Percentiles rank a stretch among this genome's conserved stretches.
phyloP scores from a whole-genome alignment of 192 early-diverging fungal genomes.

The Thamnidium elegans region DNA sequence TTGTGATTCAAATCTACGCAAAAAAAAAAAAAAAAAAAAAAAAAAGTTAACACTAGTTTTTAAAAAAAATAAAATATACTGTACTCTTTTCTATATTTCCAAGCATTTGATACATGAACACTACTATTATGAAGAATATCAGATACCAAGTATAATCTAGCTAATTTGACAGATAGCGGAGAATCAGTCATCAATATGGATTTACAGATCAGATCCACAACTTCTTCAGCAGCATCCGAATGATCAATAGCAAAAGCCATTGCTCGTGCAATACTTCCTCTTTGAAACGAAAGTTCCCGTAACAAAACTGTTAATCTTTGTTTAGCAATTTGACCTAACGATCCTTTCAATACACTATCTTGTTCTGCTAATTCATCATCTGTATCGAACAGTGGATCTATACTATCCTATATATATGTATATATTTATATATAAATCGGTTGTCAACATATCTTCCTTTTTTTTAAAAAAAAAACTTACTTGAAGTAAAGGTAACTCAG shows the following conservation, averaged over 20 bases:
- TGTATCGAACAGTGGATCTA: conserved; percentile 35
- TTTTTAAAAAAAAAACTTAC: conserved; percentile 30
- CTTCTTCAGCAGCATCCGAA: conserved; percentile 77
- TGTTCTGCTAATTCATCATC: conserved; percentile 55
- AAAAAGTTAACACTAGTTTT: neutral
- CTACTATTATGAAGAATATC: conserved; percentile 90
- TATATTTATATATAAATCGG: conserved; percentile 25
- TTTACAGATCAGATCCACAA: conserved; percentile 60
- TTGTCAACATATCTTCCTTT: neutral
- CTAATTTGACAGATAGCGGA: conserved; percentile 61
- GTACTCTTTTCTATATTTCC: conserved; percentile 73
- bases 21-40: neutral
- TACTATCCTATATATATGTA: conserved; percentile 25
- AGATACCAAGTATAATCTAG: conserved; percentile 79
- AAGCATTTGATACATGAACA: conserved; percentile 77
- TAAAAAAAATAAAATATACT: neutral
- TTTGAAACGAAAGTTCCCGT: conserved; percentile 39
- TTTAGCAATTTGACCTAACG: conserved; percentile 44
- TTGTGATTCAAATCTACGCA: conserved; percentile 53
- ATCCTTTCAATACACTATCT: conserved; percentile 44
- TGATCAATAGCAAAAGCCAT: conserved; percentile 87
- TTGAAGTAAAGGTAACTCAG: conserved; percentile 63
- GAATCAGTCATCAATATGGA: conserved; percentile 58
- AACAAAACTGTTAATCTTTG: conserved; percentile 47
- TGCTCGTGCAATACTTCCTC: conserved; percentile 63